phyloP scores from a whole-genome alignment of 2,329 filamentous ascomycete genomes.

The Phialemonium atrogriseum region DNA sequence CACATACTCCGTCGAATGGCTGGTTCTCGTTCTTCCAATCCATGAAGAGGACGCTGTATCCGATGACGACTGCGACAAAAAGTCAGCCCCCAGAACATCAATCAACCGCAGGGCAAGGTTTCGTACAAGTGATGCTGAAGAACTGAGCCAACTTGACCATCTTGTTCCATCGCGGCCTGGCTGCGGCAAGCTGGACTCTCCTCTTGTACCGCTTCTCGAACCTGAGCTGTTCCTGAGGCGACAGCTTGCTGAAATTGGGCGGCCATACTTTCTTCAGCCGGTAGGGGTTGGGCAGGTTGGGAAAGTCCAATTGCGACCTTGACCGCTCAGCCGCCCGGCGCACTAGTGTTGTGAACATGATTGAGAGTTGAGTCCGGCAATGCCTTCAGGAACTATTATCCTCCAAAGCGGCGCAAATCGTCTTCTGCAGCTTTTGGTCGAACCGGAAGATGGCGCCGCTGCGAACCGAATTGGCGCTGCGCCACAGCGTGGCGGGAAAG shows the following conservation, averaged over 20 bases:
- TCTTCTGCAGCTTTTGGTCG: too few relatives aligned
- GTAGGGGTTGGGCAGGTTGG: slow-evolving; percentile 41
- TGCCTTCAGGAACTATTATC: too few relatives aligned
- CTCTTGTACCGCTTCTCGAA: slow-evolving; percentile 75
- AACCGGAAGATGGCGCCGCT: too few relatives aligned
- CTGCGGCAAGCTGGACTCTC: slow-evolving; percentile 52
- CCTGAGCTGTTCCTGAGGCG: slow-evolving; percentile 64
- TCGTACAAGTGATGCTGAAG: slow-evolving; percentile 46
- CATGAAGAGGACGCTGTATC: slow-evolving; percentile 54
- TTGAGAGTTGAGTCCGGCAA: too few relatives aligned
- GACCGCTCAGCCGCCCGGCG: slow-evolving; percentile 28
- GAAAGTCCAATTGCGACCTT: slow-evolving; percentile 11
- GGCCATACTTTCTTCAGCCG: slow-evolving; percentile 68
- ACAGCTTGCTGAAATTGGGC: slow-evolving; percentile 64
- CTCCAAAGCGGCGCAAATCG: too few relatives aligned
- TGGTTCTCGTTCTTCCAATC: slow-evolving; percentile 41
- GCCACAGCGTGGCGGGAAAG: too few relatives aligned
- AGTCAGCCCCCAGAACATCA: slow-evolving; percentile 3
- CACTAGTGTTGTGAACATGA: slow-evolving; percentile 38
- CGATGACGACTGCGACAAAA: slow-evolving; percentile 34
- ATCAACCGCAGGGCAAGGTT: not conserved
- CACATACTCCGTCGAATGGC: slow-evolving; percentile 42
- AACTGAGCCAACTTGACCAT: slow-evolving; percentile 58
- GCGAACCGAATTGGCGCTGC: too few relatives aligned
- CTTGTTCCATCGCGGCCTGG: slow-evolving; percentile 57